A percentile compares a stretch with the other conserved stretches of the same genome.
Evolutionary conservation across 2,329 filamentous ascomycete species (phyloP).

Genomic region (Hypoxylon sp.): DNA sequence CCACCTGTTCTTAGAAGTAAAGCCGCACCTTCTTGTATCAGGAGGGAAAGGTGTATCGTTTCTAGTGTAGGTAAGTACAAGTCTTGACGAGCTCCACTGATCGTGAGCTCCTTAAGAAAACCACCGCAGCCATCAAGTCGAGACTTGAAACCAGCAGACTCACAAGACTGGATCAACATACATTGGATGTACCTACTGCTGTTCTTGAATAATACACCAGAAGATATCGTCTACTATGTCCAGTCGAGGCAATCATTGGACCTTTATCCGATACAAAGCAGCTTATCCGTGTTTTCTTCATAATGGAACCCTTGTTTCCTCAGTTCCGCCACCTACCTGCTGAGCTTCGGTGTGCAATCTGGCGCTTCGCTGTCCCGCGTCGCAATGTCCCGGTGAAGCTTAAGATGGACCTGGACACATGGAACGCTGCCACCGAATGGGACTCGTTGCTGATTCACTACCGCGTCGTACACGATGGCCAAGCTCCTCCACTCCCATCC

Average conservation of each 20-base stretch:
- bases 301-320: constrained; percentile 31
- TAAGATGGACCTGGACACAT: constrained; percentile 32
- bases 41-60: too few species aligned
- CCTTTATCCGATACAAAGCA: background rate
- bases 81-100: too few species aligned
- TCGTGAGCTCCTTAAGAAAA: too few species aligned
- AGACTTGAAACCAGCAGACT: too few species aligned
- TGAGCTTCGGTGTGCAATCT: constrained; percentile 36
- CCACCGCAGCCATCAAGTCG: too few species aligned
- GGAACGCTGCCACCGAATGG: constrained; percentile 26
- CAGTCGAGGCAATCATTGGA: background rate
- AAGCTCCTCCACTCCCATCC: constrained; percentile 8
- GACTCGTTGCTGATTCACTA: constrained; percentile 30
- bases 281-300: background rate
- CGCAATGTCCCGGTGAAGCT: constrained; percentile 25
- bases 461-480: constrained; percentile 21
- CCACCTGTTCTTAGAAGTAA: too few species aligned
- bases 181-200: too few species aligned
- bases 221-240: background rate
- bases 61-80: too few species aligned
- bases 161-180: too few species aligned
- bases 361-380: constrained; percentile 22
- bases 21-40: too few species aligned
- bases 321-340: constrained; percentile 30
- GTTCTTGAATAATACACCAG: background rate